Evolutionary conservation across 2,329 filamentous ascomycete genomes (phyloP).

Genomic region (Lachnellula occidentalis): DNA sequence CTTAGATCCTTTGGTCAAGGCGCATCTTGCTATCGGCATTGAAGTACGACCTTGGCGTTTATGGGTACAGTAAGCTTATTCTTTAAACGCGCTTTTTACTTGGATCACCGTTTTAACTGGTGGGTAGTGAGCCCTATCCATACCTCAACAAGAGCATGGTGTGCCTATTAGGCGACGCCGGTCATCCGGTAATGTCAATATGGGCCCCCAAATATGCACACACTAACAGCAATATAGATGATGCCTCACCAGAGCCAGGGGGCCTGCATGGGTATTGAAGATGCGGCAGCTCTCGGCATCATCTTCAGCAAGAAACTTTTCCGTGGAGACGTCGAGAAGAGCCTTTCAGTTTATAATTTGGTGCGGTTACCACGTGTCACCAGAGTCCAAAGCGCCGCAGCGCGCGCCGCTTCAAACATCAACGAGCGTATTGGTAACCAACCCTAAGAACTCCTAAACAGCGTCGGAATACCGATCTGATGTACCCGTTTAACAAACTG

Average conservation of each 20-base stretch:
- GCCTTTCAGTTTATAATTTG: conserved; percentile 38
- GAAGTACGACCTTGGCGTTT: conserved; percentile 62
- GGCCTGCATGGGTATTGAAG: conserved; percentile 40
- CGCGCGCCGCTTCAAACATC: conserved; percentile 53
- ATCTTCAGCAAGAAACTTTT: conserved; percentile 32
- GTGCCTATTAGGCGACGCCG: conserved; percentile 61
- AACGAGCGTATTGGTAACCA: conserved; percentile 45
- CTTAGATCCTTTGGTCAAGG: conserved; percentile 51
- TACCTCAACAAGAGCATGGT: conserved; percentile 44
- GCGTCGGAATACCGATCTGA: too few species aligned
- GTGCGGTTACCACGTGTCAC: conserved; percentile 49
- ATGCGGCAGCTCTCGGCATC: conserved; percentile 33
- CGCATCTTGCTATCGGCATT: conserved; percentile 52
- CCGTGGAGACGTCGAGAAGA: conserved; percentile 30
- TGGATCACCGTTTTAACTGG: too few species aligned
- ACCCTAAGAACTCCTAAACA: not conserved
- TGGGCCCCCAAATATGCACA: too few species aligned
- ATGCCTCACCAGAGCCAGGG: conserved; percentile 65
- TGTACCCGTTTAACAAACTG: not conserved
- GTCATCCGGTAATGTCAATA: too few species aligned
- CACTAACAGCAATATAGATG: too few species aligned
- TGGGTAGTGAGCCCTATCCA: too few species aligned
- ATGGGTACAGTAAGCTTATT: conserved; percentile 60
- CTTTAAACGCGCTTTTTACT: too few species aligned
- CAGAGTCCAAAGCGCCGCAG: conserved; percentile 49